These are phyloP conservation scores for Podaxis rugospora DNA, from an alignment of 768 basidiomycete species.

Conservation along the genomic window DNA sequence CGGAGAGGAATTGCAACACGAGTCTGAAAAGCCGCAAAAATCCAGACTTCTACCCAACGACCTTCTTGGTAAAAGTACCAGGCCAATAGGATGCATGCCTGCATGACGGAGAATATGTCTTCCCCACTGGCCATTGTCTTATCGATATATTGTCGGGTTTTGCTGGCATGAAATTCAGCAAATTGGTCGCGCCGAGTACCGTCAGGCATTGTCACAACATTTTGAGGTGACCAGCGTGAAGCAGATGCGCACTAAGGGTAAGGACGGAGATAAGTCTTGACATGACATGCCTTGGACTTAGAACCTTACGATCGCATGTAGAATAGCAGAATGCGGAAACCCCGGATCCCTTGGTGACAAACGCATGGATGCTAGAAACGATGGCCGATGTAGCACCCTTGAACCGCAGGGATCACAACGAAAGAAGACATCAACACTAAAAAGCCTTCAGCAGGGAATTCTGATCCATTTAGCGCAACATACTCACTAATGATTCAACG, in stretches of 20 bases:
- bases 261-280: constrained; percentile 14
- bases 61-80: constrained; percentile 94
- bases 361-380: constrained; percentile 76
- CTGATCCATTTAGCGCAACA: constrained; percentile 6
- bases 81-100: constrained; percentile 79
- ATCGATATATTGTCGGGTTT: constrained; percentile 85
- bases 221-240: constrained; percentile 77
- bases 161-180: constrained; percentile 82
- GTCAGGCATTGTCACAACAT: constrained; percentile 62
- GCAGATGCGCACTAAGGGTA: constrained; percentile 67
- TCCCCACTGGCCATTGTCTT: constrained; percentile 87
- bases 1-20: constrained; percentile 78
- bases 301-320: constrained; percentile 80
- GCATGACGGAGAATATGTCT: constrained; percentile 83
- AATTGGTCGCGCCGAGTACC: constrained; percentile 80
- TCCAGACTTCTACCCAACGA: constrained; percentile 89
- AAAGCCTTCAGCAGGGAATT: constrained; percentile 11
- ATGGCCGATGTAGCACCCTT: constrained; percentile 75
- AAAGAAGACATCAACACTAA: constrained; percentile 84
- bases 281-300: constrained; percentile 4
- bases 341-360: constrained; percentile 75
- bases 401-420: constrained; percentile 84
- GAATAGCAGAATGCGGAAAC: constrained; percentile 85
- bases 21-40: constrained; percentile 82
- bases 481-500: constrained; percentile 74